These are phyloP conservation scores for Arachnomyces sp. DNA, from an alignment of 2,329 filamentous ascomycete genomes.

Conservation along the genomic window DNA sequence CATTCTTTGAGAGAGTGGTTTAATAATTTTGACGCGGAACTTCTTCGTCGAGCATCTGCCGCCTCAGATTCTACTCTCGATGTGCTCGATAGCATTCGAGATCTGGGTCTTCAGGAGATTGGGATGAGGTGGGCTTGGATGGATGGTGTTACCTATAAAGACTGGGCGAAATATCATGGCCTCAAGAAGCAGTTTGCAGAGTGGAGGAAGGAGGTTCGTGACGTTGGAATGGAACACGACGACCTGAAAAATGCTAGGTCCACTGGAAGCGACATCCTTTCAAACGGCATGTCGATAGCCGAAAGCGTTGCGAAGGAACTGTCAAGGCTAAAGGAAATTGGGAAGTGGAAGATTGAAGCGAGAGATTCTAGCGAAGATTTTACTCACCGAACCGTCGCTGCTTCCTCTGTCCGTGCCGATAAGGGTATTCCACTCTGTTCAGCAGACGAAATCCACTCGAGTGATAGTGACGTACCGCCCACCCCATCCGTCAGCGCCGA, in stretches of 20 bases:
- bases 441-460: conserved; percentile 26
- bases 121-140: conserved; percentile 94
- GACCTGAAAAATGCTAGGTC: conserved; percentile 61
- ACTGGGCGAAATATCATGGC: conserved; percentile 92
- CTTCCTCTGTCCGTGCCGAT: conserved; percentile 36
- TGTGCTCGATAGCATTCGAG: conserved; percentile 73
- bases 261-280: conserved; percentile 62
- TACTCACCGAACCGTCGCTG: conserved; percentile 56
- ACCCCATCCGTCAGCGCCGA: too few species aligned
- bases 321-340: conserved; percentile 71
- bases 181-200: conserved; percentile 74
- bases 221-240: conserved; percentile 66
- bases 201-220: conserved; percentile 76
- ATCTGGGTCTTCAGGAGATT: conserved; percentile 80
- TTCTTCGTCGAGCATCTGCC: conserved; percentile 59
- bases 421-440: conserved; percentile 12
- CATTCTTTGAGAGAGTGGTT: conserved; percentile 73
- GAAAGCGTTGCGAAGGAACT: conserved; percentile 74
- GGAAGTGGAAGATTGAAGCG: conserved; percentile 72
- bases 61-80: conserved; percentile 74
- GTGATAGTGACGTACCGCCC: not conserved
- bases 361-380: conserved; percentile 73
- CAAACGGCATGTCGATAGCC: conserved; percentile 71
- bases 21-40: conserved; percentile 61
- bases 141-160: conserved; percentile 90